Evolutionary conservation across 2,329 filamentous ascomycete species (phyloP).

Genomic region (Endocalyx cinctus): DNA sequence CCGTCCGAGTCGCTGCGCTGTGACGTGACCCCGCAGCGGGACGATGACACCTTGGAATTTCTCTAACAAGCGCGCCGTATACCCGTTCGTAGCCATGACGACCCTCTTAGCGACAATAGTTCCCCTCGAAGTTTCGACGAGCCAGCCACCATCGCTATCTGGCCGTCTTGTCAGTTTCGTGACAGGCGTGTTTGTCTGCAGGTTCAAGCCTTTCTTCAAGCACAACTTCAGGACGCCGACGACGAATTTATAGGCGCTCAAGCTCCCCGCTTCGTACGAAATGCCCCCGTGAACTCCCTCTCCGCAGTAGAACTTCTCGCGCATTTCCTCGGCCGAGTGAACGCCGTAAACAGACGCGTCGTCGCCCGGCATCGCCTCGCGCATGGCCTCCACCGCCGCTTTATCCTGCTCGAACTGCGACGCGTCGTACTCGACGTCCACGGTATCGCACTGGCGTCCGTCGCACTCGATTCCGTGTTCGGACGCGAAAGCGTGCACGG

Average conservation of each 20-base stretch:
- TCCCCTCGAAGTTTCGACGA: conserved; percentile 39
- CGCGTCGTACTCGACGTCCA: conserved; percentile 54
- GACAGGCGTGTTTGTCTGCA: conserved; percentile 50
- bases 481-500: conserved; percentile 50
- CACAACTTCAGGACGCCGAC: conserved; percentile 41
- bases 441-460: conserved; percentile 44
- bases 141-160: conserved; percentile 27
- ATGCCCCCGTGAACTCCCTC: conserved; percentile 39
- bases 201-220: conserved; percentile 38
- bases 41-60: conserved; percentile 42
- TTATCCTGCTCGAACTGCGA: conserved; percentile 34
- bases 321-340: conserved; percentile 36
- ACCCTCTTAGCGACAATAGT: conserved; percentile 36
- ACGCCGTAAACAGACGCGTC: conserved; percentile 40
- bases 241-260: conserved; percentile 35
- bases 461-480: conserved; percentile 46
- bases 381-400: conserved; percentile 40
- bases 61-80: conserved; percentile 41
- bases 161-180: conserved; percentile 13
- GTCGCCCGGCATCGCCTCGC: conserved; percentile 36
- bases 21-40: conserved; percentile 46
- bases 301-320: conserved; percentile 33
- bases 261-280: conserved; percentile 39
- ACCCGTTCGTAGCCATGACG: conserved; percentile 50
- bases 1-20: conserved; percentile 34